Base-by-base conservation (phyloP, 169 alveolate genomes). In the Plasmodium vivax region DNA sequence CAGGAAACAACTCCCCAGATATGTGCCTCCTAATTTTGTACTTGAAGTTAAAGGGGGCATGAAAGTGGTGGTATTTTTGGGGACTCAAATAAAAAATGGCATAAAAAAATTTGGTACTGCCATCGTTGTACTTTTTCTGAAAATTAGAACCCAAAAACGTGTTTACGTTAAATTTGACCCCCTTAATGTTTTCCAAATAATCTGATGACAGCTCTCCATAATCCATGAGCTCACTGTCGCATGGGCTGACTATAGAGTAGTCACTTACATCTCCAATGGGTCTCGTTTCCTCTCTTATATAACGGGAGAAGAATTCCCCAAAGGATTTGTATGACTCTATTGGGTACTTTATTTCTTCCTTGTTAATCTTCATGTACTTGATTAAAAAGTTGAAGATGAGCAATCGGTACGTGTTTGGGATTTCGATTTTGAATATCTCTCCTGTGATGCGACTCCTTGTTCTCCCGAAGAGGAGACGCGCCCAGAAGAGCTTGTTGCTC, bases 21-120 rank as follows among this genome's bases (percentile, higher is more conserved):
- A 91, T 83, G 54, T 91, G 92, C 62, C 95, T 79, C 47, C 95
- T 91, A 68, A 83, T 75, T 19, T 82, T 91, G 38, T 83, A 91
- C 19, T 80, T 73, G 72, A 91, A 91, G 81, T 91, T 77, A 83
- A 83, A 83, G 3, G 95, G 95, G n/a, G 95, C 92, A 91, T 91
- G 95, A 27, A 91, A 91, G 75, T 91, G 95, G 34, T 91, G 95
- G 62, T 91, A 91, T 62, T 82, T 47, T 27, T 43, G 74, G 0
- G 92, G 95, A 38, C 87, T 82, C 68, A 91, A 83, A 83, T 91
- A 83, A 74, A 91, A 91, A 47, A 91, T 83, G 27, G 85, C 92
- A 91, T 91, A 91, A 83, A 80, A 83, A 43, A 91, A 80, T 58
- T 47, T 91, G 2, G 93, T 91, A 80, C 58, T 80, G 12, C 43